Base-by-base conservation (phyloP, 2,329 filamentous ascomycete genomes). In the Talaromyces sp. region DNA sequence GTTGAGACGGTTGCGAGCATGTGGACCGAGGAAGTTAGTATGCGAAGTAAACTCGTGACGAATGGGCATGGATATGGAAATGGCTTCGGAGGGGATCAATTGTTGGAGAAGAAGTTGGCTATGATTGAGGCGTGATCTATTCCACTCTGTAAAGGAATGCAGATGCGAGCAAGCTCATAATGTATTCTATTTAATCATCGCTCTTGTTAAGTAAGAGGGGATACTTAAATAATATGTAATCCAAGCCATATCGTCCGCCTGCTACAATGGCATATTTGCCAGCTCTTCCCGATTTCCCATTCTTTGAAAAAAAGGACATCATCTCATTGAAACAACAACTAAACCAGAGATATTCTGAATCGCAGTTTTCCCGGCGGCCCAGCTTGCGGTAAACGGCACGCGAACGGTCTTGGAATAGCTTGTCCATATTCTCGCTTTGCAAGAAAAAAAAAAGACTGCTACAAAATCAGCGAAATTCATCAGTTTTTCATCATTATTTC, bases 1-100 rank as follows among this genome's bases (percentile, higher is more conserved):
- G 89, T 94, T 3, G 93, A 97, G 81, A 91, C 93, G 31, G 91
- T 93, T 15, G 90, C 91, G 56, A 90, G 90, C 54, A 82, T 95
- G 67, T 84, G 82, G 82, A 74, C 73, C 9, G 68, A 74, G 17
- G 73, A 66, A 41, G 15, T 66, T 9, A 56, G 60, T n/a, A 56
- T 61, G 15, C 25, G 19, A 31, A 50, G 35, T 47, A 58, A 61
- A 37, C 19, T 63, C 3, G 33, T 60, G 2, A 43, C 62, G 9
- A 64, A 63, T 47, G 61, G 61, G 19, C 37, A 66, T 35, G 59
- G 39, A 19, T 19, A 41, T 27, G 61, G 56, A 45, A 39, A 66
- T 35, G 59, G 50, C 3, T 33, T 25, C 8, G 56, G 10, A 4
- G 59, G 31, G 17, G 49, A 66, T 15, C 52, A 27, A 33, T 31